These are phyloP conservation scores for Guillardia theta DNA, from an alignment of 78 protist genomes.

Conservation along the genomic window DNA sequence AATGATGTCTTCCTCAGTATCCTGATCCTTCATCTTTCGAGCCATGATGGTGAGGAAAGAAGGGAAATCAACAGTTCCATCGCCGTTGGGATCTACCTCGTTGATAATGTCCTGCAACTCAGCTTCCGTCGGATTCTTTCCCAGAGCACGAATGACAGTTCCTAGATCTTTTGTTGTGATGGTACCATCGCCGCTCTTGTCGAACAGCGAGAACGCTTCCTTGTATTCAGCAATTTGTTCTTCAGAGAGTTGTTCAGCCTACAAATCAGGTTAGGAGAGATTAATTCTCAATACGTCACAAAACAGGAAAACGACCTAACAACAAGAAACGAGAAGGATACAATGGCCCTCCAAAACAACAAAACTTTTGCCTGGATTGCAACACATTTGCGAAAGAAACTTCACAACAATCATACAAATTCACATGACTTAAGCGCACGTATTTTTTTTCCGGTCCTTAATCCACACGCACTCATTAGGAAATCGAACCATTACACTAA, in stretches of 20 bases:
- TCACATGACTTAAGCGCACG: too few species aligned
- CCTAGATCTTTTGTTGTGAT: conserved; percentile 61
- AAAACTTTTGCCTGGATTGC: too few species aligned
- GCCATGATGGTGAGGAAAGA: conserved; percentile 68
- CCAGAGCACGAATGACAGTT: conserved; percentile 49
- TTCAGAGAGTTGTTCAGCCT: conserved; percentile 53
- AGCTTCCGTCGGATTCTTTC: conserved; percentile 66
- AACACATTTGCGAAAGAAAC: too few species aligned
- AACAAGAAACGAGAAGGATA: too few species aligned
- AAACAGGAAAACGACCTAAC: too few species aligned
- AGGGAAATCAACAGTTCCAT: conserved; percentile 66
- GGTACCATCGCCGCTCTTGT: conserved; percentile 68
- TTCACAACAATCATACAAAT: too few species aligned
- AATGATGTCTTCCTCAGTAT: conserved; percentile 54
- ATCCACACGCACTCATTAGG: too few species aligned
- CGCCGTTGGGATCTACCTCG: conserved; percentile 65
- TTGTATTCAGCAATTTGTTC: conserved; percentile 76
- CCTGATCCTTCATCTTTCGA: conserved; percentile 47
- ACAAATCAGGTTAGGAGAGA: too few species aligned
- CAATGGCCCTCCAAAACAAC: too few species aligned
- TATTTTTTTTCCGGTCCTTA: too few species aligned
- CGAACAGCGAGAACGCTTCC: conserved; percentile 82
- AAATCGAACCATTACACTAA: too few species aligned
- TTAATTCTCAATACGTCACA: too few species aligned
- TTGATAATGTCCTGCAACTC: conserved; percentile 66